Base-by-base conservation (phyloP, 2,329 filamentous ascomycete genomes). In the Epichloe sylvatica region DNA sequence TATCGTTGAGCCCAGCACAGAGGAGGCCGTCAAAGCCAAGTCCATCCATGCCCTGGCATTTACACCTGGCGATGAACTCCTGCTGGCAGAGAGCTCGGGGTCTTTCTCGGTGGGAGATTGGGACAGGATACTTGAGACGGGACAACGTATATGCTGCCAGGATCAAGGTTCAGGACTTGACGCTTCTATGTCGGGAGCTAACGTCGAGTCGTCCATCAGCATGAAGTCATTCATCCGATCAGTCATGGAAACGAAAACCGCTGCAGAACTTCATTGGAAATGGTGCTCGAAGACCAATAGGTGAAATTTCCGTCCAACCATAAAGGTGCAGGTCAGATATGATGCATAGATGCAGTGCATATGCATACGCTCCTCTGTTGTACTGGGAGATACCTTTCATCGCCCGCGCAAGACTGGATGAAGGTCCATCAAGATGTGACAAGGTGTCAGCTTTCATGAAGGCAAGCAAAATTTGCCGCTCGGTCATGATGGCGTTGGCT, bases 11-110 rank as follows among this genome's bases (percentile, higher is more conserved):
- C 88, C 88, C 6, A 78, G 77, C 4, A 72, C 79, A 5, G 70
- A 76, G 21, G 74, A 85, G 52, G 72, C 82, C 43, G 72, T 79
- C 55, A 67, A 70, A 43, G 82, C 84, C 11, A 73, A 70, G 49
- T 94, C 88, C 5, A 68, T 86, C 21, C 91, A 96, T 62, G 86
- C 85, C n/a, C 74, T 96, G 51, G 84, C 81, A 5, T 94, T 92
- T 63, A 83, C 83, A n/a, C 81, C 82, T 1, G 72, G 80, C 47
- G 78, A 83, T 8, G 80, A 86, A 52, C 69, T 94, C 47, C 67
- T 96, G 21, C 67, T 95, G 40, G 81, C 78, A 35, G 86, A 95
- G 67, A 94, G 88, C 59, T 81, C 91, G 59, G 91, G 91, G 0
- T 68, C 69, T 3, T 97, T 96, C 62, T 78, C 79, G 44, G 72